Conservation (phyloP, 345 rosid genomes). For the Murraya paniculata region DNA sequence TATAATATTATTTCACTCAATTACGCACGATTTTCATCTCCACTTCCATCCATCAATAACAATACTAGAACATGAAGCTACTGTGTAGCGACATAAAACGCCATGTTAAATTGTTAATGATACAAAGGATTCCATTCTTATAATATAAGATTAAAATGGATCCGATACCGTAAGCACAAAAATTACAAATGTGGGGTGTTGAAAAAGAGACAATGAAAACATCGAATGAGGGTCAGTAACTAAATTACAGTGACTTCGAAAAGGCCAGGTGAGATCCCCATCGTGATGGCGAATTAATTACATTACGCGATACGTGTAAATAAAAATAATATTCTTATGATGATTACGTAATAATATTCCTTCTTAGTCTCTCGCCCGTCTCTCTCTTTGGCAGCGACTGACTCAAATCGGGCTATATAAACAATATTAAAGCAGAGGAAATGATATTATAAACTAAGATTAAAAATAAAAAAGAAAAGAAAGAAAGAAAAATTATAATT, state of each 20-base stretch:
- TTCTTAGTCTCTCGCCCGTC: not conserved
- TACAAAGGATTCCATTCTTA: too few species aligned
- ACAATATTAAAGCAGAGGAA: not conserved
- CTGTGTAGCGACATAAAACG: too few species aligned
- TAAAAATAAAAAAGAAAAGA: too few species aligned
- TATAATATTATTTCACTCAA: too few species aligned
- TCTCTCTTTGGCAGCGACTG: not conserved
- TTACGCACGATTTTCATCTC: too few species aligned
- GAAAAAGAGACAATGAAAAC: not conserved
- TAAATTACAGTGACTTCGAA: not conserved
- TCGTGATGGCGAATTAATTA: not conserved
- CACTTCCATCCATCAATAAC: too few species aligned
- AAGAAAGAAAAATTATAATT: not conserved
- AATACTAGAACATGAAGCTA: too few species aligned
- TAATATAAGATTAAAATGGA: too few species aligned
- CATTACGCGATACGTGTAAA: not conserved
- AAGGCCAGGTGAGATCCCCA: not conserved
- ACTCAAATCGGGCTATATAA: not conserved
- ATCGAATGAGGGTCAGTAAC: not conserved
- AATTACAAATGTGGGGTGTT: not conserved
- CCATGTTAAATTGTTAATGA: too few species aligned
- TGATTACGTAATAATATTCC: not conserved
- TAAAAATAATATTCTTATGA: constrained; percentile 2
- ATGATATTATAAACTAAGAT: too few species aligned
- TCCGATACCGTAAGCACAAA: too few species aligned